Conservation (phyloP, 2,329 filamentous ascomycete genomes). For the Scleromitrula shiraiana region DNA sequence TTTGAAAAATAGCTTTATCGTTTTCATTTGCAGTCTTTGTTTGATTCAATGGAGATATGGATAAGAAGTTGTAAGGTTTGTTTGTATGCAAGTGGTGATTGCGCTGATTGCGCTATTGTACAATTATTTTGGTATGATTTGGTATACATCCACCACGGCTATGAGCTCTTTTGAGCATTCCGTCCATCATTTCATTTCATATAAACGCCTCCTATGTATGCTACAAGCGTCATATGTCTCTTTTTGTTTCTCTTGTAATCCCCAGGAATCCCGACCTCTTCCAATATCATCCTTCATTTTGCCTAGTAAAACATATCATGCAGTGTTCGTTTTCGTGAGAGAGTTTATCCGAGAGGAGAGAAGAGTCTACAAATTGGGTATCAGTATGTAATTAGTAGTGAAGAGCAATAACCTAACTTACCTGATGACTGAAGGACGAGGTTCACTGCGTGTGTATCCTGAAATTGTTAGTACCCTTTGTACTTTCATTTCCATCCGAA, state of each 20-base stretch:
- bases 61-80: neutral
- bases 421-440: conserved; percentile 73
- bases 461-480: conserved; percentile 18
- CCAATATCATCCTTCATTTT: neutral
- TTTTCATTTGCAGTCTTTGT: too few relatives aligned
- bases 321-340: conserved; percentile 3
- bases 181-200: conserved; percentile 11
- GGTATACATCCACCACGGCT: conserved; percentile 12
- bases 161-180: conserved; percentile 9
- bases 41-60: conserved; percentile 5
- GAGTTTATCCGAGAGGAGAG: conserved; percentile 52
- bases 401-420: conserved; percentile 31
- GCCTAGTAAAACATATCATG: neutral
- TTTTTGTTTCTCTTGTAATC: neutral
- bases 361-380: conserved; percentile 41
- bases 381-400: conserved; percentile 10
- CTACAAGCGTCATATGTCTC: conserved; percentile 15
- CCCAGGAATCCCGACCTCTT: neutral
- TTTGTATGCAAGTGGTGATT: conserved; percentile 22
- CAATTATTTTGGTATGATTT: conserved; percentile 19
- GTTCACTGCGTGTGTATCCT: conserved; percentile 94
- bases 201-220: conserved; percentile 28
- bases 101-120: conserved; percentile 22
- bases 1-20: neutral
- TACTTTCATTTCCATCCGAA: conserved; percentile 1